These are phyloP conservation scores for Babesia ovata DNA, from an alignment of 169 alveolate genomes.

Conservation along the genomic window DNA sequence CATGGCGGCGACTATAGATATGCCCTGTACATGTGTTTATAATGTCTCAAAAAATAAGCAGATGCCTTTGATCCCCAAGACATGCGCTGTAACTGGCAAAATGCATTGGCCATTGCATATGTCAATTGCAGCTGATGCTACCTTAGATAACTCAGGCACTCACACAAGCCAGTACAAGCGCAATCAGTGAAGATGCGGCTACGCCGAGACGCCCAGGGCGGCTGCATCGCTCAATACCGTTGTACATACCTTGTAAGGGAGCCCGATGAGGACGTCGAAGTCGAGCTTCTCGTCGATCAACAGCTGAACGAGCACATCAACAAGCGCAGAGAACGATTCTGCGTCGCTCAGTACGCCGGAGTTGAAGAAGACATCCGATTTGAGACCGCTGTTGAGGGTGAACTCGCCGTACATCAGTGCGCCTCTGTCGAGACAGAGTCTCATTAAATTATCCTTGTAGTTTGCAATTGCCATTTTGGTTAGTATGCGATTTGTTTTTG, in stretches of 20 bases:
- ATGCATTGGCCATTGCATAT: too few relatives aligned
- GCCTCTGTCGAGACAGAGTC: slow-evolving; percentile 26
- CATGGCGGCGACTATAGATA: slow-evolving; percentile 47
- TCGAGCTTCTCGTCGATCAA: slow-evolving; percentile 36
- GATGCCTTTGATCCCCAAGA: background rate
- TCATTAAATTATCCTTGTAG: slow-evolving; percentile 18
- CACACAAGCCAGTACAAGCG: background rate
- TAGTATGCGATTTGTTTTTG: background rate
- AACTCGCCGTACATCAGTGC: slow-evolving; percentile 49
- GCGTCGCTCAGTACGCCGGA: slow-evolving; percentile 60
- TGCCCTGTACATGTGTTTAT: slow-evolving; percentile 42
- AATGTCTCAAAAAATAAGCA: background rate
- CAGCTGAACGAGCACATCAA: slow-evolving; percentile 39
- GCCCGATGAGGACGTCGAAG: slow-evolving; percentile 59
- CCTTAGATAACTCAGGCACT: background rate
- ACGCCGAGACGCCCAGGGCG: too few relatives aligned
- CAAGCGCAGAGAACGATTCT: slow-evolving; percentile 48
- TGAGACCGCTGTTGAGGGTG: slow-evolving; percentile 51
- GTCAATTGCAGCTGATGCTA: too few relatives aligned
- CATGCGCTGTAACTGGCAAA: too few relatives aligned
- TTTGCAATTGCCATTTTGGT: background rate
- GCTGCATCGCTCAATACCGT: background rate
- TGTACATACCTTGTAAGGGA: slow-evolving; percentile 63
- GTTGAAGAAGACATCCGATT: slow-evolving; percentile 53
- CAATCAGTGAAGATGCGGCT: too few relatives aligned